Evolutionary conservation across 139 green algal species (phyloP), one percentile per base, ranked within the genome.

Genomic region (Coelastrella sp.): DNA sequence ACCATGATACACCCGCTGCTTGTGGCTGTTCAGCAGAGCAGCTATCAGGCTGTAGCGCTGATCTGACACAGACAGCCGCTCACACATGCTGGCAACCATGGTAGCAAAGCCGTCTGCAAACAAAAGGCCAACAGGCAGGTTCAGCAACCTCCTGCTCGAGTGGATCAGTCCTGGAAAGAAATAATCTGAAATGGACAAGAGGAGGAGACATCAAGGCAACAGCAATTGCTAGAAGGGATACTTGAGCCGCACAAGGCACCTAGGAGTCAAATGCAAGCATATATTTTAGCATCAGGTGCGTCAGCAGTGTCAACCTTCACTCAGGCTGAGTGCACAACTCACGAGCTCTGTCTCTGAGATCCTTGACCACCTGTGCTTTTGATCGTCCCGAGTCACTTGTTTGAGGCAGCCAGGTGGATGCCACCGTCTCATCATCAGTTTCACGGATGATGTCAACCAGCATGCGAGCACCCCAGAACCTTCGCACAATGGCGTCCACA

Each of bases 61-160:
- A 24, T 76, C 68, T 27, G 17, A 27, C 4, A 19, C 17, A 7
- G 68, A 76, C 91, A 98, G 85, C 82, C 95, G 93, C 79, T 95
- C 94, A 83, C 97, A 98, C 80, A 99, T 98, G 72, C 93, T 92
- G 0, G 94, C 93, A 60, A 97, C 93, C 94, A 97, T 97, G 88
- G 65, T 88, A 0, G 97, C 94, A 84, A 96, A 96, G 63, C 92
- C 90, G 22, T 82, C 91, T 90, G 76, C 68, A 76, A 49, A 49
- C 63, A 70, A 17, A 14, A 70, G 15, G 3, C 12, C 63, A 70
- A 14, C 12, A 17, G 63, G 15, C 63, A 70, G 63, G 63, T 70
- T 17, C 15, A 14, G 63, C 15, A 70, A 22, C 12, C 15, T 70
- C 12, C 12, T 70, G 63, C 63, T 70, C 9, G 63, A 70, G 12